Percentiles rank a stretch among this genome's conserved stretches.
phyloP scores from a whole-genome alignment of 139 green algal genomes.

The Auxenochlorella protothecoides region DNA sequence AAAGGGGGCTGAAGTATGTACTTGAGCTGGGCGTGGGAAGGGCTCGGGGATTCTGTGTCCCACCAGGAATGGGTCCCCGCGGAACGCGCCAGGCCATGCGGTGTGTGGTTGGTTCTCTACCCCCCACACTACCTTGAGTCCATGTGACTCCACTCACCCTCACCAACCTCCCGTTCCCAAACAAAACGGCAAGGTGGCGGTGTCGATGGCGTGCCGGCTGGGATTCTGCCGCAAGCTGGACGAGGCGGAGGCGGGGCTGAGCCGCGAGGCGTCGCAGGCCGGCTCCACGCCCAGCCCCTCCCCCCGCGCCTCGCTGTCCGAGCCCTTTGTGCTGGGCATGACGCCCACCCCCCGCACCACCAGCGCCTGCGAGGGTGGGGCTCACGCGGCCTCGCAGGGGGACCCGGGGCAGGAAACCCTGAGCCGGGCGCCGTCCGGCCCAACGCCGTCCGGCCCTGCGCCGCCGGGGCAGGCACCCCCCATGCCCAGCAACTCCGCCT shows the following conservation, averaged over 20 bases:
- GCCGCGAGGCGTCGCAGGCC: conserved; percentile 5
- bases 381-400: not conserved
- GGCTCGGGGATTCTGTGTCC: no score
- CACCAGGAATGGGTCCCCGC: no score
- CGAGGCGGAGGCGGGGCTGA: not conserved
- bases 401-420: not conserved
- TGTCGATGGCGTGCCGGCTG: conserved; percentile 73
- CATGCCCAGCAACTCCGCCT: not conserved
- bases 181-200: conserved; percentile 25
- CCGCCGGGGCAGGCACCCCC: not conserved
- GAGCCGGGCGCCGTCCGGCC: not conserved
- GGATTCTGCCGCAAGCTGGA: conserved; percentile 51
- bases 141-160: conserved; percentile 24
- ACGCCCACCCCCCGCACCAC: no score
- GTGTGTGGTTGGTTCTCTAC: no score
- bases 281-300: not conserved
- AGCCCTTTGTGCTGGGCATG: no score
- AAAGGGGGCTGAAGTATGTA: no score
- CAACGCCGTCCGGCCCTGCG: not conserved
- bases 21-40: no score
- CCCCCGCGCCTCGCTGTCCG: no score
- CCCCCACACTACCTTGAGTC: no score
- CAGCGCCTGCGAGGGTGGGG: not conserved
- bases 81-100: no score
- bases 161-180: no score